Evolutionary conservation across 257 asterid genomes (phyloP), one percentile per base, ranked within the genome.

Genomic region (Solanum microdontum): DNA sequence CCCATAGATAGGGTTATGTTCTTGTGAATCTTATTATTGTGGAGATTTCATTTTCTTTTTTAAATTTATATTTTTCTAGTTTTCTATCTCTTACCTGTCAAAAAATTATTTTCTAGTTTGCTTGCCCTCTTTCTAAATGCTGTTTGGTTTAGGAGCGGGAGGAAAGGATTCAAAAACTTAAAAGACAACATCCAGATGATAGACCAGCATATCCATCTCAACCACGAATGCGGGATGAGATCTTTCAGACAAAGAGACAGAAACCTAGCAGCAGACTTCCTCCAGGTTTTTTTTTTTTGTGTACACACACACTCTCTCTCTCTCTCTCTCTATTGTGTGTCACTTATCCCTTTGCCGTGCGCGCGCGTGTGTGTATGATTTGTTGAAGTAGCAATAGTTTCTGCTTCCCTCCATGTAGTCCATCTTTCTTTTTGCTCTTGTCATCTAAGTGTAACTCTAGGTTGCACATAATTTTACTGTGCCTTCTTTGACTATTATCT

Each of bases 121-220:
- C 36, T 15, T 80, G 68, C 40, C 40, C 69, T 17, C 11, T 45
- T 83, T 75, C 60, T 89, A 32, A 87, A 28, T 88, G 84, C 76
- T 80, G 62, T 91, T 80, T 91, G 84, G 68, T 58, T 85, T 90
- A 97, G 99, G 99, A 96, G 92, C 98, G 98, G 62, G 99, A 97
- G 86, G 98, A 94, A 87, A 94, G 99, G 92, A 94, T 88, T 87
- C 98, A 91, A 84, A 92, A 93, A 60, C 86, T 94, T 34, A 93
- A 91, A 86, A 94, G 92, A 88, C 95, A 91, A 60, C 94, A 93
- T 40, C 93, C 94, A 17, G 98, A 96, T 89, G 98, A 92, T 30
- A 93, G 93, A 75, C 93, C 92, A 84, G 88, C 94, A 82, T 91
- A 92, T 91, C 92, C 89, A 80, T 89, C 94, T 90, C 94, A 91